phyloP scores from a whole-genome alignment of 768 basidiomycete genomes.

The Psilocybe azurescens region DNA sequence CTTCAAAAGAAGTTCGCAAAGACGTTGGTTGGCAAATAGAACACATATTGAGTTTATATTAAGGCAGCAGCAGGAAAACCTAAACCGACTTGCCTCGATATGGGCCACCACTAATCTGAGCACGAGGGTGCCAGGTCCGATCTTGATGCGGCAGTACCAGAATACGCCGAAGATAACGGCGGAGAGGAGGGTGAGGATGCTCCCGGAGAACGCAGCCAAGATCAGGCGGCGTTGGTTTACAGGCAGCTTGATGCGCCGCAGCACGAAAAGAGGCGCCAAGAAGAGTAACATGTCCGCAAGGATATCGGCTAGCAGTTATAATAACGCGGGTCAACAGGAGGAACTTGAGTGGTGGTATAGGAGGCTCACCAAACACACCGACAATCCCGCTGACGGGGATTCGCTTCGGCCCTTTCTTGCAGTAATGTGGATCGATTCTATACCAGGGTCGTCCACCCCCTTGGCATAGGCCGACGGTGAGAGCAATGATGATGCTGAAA shows the following conservation, averaged over 20 bases:
- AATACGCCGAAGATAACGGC: slow-evolving; percentile 3
- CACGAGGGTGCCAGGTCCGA: background rate
- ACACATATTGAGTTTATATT: too few species aligned
- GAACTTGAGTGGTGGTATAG: background rate
- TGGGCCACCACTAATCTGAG: slow-evolving; percentile 5
- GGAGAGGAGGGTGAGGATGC: slow-evolving; percentile 5
- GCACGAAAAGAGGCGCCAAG: slow-evolving; percentile 7
- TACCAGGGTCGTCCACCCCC: slow-evolving; percentile 3
- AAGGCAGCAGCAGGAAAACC: too few species aligned
- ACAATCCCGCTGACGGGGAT: background rate
- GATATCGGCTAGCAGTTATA: background rate
- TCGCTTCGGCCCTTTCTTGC: background rate
- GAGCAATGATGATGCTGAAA: background rate
- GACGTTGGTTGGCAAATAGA: too few species aligned
- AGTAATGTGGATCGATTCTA: background rate
- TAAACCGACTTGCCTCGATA: slow-evolving; percentile 1
- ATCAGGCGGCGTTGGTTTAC: slow-evolving; percentile 1
- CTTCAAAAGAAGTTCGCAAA: background rate
- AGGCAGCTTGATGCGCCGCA: background rate
- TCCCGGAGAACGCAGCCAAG: slow-evolving; percentile 5
- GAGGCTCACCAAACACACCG: background rate
- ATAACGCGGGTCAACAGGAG: background rate
- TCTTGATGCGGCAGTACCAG: slow-evolving; percentile 1
- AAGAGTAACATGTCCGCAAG: slow-evolving; percentile 4
- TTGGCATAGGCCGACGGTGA: background rate